Evolutionary conservation across 441 rosid species (phyloP), one percentile per base, ranked within the genome.

Genomic region (Pelargonium australe): DNA sequence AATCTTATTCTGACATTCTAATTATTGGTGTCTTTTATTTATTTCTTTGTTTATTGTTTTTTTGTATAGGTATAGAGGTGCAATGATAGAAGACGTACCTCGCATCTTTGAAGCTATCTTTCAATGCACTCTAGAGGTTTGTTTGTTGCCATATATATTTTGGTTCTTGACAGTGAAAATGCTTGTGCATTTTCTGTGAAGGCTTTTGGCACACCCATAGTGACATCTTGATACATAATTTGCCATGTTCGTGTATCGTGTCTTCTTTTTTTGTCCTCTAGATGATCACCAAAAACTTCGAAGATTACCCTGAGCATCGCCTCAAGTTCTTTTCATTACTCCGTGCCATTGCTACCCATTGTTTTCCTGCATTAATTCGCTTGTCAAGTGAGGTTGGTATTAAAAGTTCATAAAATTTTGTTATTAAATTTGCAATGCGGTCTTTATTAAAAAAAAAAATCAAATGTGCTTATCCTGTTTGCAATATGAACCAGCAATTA

Each of bases 221-320:
- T 19, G 34, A 58, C 63, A 19, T 58, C 63, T 8, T 58, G 63
- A 58, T 7, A 2, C 0, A 2, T 58, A 19, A 37, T 37, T 34
- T 34, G 37, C 37, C 10, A 7, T 44, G 37, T 69, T 7, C 49
- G 14, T 13, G 44, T 68, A 19, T 76, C 31, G 44, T 68, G 12
- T 74, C 62, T 67, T 47, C 51, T 76, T 73, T 11, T 47, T 20
- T 28, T 58, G 31, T 23, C 16, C 6, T 74, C 80, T 88, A 96
- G 99, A 96, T 96, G 99, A 96, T 96, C 67, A 96, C 99, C 67
- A 92, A 86, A 80, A 96, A 96, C 80, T 96, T 96, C 62, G 99
- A 96, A 82, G 99, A 96, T 77, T 92, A 92, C 75, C 98, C 98
- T 0, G 99, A 96, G 78, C 99, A 96, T 78, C 96, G 99, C 58